A percentile compares a stretch with the other conserved stretches of the same genome.
These are phyloP conservation scores for Cercospora canescens DNA, from an alignment of 2,329 filamentous ascomycete species.

Conservation along the genomic window DNA sequence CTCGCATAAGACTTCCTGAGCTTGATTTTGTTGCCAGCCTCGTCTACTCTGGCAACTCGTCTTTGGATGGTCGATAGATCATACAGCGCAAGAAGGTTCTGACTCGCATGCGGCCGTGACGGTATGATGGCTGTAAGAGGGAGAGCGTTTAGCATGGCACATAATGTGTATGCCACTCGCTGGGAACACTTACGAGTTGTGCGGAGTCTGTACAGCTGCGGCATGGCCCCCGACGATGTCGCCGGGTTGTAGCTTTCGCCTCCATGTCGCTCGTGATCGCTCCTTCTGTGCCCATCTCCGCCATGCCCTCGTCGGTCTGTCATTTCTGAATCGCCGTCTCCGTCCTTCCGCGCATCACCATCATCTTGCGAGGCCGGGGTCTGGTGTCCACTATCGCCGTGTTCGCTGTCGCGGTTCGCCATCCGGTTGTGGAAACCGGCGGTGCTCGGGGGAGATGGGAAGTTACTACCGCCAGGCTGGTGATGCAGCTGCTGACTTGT, in stretches of 20 bases:
- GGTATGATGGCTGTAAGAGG: constrained; percentile 40
- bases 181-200: constrained; percentile 35
- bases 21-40: constrained; percentile 66
- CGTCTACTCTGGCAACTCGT: constrained; percentile 60
- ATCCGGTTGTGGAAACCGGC: constrained; percentile 34
- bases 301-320: constrained; percentile 28
- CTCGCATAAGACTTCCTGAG: constrained; percentile 59
- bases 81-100: constrained; percentile 62
- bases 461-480: constrained; percentile 27
- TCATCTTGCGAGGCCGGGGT: constrained; percentile 32
- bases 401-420: constrained; percentile 27
- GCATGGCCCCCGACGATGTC: constrained; percentile 5
- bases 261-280: constrained; percentile 49
- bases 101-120: constrained; percentile 57
- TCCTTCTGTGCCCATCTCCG: constrained; percentile 41
- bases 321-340: constrained; percentile 47
- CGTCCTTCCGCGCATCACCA: constrained; percentile 33
- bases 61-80: constrained; percentile 56
- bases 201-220: constrained; percentile 30
- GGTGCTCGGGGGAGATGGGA: constrained; percentile 46
- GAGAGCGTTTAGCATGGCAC: constrained; percentile 40
- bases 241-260: neutral
- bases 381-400: constrained; percentile 27
- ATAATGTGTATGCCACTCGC: constrained; percentile 25
- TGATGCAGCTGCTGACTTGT: constrained; percentile 16